Evolutionary conservation across 73 alveolate genomes (phyloP).

Genomic region (Loxodes magnus): DNA sequence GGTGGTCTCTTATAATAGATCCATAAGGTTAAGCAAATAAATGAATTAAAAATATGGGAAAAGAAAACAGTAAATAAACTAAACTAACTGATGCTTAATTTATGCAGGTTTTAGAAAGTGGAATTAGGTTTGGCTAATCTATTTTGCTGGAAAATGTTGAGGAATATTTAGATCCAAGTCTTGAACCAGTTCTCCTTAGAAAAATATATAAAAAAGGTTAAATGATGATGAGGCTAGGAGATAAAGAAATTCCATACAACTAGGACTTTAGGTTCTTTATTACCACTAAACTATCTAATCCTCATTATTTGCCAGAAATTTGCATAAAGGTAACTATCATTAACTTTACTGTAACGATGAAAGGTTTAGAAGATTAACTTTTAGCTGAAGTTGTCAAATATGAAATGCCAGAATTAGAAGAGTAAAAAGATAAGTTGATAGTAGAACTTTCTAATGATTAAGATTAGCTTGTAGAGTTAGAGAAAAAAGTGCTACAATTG

Average conservation of each 20-base stretch:
- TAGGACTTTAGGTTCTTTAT: constrained; percentile 85
- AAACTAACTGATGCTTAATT: constrained; percentile 66
- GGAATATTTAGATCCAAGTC: constrained; percentile 92
- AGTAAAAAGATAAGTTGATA: constrained; percentile 23
- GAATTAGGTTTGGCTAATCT: constrained; percentile 89
- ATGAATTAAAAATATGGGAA: constrained; percentile 96
- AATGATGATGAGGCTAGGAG: constrained; percentile 60
- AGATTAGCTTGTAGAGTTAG: background rate
- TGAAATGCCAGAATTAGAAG: constrained; percentile 96
- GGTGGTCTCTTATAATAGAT: constrained; percentile 99
- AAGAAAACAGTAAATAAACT: constrained; percentile 51
- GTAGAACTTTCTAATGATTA: constrained; percentile 2
- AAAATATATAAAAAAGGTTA: constrained; percentile 69
- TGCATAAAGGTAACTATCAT: constrained; percentile 95
- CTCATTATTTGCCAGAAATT: constrained; percentile 98
- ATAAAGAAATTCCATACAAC: constrained; percentile 83
- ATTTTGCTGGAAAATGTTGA: constrained; percentile 88
- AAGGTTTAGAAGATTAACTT: constrained; percentile 98
- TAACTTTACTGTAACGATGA: constrained; percentile 98
- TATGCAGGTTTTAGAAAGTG: constrained; percentile 60
- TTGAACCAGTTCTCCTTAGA: constrained; percentile 91
- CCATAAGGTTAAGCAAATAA: constrained; percentile 98
- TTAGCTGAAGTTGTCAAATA: constrained; percentile 95
- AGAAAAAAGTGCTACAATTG: constrained; percentile 35
- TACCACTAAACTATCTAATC: constrained; percentile 98